A percentile compares a stretch with the other conserved stretches of the same genome.
These are phyloP conservation scores for Aspergillus proliferans DNA, from an alignment of 2,329 filamentous ascomycete species.

Conservation along the genomic window DNA sequence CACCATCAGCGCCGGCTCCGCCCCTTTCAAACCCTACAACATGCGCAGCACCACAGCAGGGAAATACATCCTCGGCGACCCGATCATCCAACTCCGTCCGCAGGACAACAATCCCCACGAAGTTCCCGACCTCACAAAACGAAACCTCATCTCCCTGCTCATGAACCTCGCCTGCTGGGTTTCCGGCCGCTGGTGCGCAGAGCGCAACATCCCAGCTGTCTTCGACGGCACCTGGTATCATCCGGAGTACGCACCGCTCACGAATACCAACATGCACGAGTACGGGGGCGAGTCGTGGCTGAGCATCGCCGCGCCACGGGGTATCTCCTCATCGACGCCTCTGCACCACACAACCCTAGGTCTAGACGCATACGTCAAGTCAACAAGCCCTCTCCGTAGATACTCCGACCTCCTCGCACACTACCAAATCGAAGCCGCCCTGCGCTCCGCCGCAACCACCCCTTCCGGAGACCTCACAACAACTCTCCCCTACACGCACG, in stretches of 20 bases:
- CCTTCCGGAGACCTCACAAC: conserved; percentile 27
- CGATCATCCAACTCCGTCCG: conserved; percentile 32
- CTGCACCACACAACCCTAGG: conserved; percentile 48
- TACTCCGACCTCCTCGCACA: conserved; percentile 57
- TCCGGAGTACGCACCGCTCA: conserved; percentile 35
- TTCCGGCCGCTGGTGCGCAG: conserved; percentile 28
- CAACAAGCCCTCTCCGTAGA: conserved; percentile 56
- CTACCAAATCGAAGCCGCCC: conserved; percentile 59
- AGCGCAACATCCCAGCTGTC: conserved; percentile 31
- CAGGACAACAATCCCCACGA: conserved; percentile 29
- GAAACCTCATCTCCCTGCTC: conserved; percentile 38
- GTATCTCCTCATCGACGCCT: conserved; percentile 42
- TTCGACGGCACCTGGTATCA: conserved; percentile 34
- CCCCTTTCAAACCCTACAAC: conserved; percentile 20
- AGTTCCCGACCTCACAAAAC: conserved; percentile 31
- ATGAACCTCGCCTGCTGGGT: conserved; percentile 51
- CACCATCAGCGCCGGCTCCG: conserved; percentile 20
- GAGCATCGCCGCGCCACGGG: conserved; percentile 27
- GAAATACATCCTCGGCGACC: conserved; percentile 36
- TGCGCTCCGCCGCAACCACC: conserved; percentile 50
- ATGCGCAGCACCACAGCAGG: conserved; percentile 21
- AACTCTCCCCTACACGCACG: conserved; percentile 46
- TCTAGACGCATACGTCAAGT: conserved; percentile 49
- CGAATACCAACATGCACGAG: conserved; percentile 32
- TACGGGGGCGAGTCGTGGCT: conserved; percentile 39